Evolutionary conservation across 768 basidiomycete species (phyloP).

Genomic region (Panus rudis): DNA sequence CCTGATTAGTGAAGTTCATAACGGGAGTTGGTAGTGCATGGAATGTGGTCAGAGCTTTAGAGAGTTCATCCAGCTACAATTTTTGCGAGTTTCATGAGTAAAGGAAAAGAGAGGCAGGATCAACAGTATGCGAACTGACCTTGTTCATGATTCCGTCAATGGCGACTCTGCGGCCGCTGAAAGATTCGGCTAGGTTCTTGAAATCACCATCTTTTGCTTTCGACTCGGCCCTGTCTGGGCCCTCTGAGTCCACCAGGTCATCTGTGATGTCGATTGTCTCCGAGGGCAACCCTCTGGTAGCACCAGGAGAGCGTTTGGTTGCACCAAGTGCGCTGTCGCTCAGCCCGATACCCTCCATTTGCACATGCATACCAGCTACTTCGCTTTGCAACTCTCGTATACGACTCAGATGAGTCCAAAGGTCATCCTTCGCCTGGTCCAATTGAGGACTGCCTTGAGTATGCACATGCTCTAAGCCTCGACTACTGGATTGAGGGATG

Average conservation of each 20-base stretch:
- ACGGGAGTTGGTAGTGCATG: slow-evolving; percentile 37
- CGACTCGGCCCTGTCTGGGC: slow-evolving; percentile 43
- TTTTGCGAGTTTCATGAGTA: slow-evolving; percentile 2
- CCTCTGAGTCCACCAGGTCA: slow-evolving; percentile 40
- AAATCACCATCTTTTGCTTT: slow-evolving; percentile 57
- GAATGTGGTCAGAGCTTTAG: slow-evolving; percentile 34
- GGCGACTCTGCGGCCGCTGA: slow-evolving; percentile 60
- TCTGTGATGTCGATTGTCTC: slow-evolving; percentile 43
- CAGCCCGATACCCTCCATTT: slow-evolving; percentile 63
- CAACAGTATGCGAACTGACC: slow-evolving; percentile 32
- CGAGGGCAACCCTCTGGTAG: slow-evolving; percentile 18
- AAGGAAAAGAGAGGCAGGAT: not conserved
- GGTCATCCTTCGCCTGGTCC: slow-evolving; percentile 34
- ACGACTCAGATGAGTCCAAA: slow-evolving; percentile 63
- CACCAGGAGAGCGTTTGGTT: slow-evolving; percentile 19
- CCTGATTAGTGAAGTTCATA: slow-evolving; percentile 28
- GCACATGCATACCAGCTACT: slow-evolving; percentile 64
- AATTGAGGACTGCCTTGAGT: slow-evolving; percentile 9
- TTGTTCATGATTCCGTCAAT: slow-evolving; percentile 71
- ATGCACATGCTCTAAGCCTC: too few relatives aligned
- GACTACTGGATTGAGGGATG: slow-evolving; percentile 13
- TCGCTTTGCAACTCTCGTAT: slow-evolving; percentile 70
- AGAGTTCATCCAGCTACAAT: slow-evolving; percentile 51
- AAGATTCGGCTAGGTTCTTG: slow-evolving; percentile 56
- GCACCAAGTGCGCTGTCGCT: slow-evolving; percentile 16